Base-by-base conservation (phyloP, 768 basidiomycete species). In the Boletus vinaceobasis region DNA sequence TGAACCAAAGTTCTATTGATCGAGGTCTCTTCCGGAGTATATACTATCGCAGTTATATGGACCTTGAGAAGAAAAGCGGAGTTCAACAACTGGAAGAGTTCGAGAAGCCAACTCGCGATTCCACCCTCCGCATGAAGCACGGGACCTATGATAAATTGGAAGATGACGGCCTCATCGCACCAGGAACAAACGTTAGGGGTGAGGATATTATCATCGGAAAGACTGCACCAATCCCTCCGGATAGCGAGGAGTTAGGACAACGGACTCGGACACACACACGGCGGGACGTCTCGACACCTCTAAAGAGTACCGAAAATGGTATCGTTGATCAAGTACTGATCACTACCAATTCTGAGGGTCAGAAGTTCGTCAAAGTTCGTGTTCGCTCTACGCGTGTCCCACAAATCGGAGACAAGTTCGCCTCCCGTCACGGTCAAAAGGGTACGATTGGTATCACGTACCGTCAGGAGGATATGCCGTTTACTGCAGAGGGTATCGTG, bases 161-260 rank as follows among this genome's bases (percentile, higher is more conserved):
- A 65, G 88, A 89, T 60, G 97, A 99, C 64, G 97, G 97, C 48
- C 77, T 99, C 27, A 95, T 99, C 65, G 91, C 92, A 32, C 93
- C 95, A 7, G 97, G 97, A 43, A 95, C 93, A 56, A 90, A 90
- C 65, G 95, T 98, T 36, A 80, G 82, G 55, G 97, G 97, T 26
- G 97, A 98, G 72, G 97, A 99, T 72, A 98, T 99, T 66, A 95
- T 99, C 65, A 99, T 98, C 59, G 97, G 97, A 53, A 99, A 99
- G 76, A 98, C 97, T 0, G 95, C 97, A 9, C 97, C 97, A 2
- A 87, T 99, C 40, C 94, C 93, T 48, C 88, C 93, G 2, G 96
- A 98, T 62, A 94, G 90, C 63, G 97, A 98, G 67, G 97, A 99
- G 71, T 82, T 99, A 21, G 97, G 97, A 38, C 95, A 97, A 65